phyloP scores from a whole-genome alignment of 495 filamentous ascomycete genomes.

The Talaromyces stipitatus region DNA sequence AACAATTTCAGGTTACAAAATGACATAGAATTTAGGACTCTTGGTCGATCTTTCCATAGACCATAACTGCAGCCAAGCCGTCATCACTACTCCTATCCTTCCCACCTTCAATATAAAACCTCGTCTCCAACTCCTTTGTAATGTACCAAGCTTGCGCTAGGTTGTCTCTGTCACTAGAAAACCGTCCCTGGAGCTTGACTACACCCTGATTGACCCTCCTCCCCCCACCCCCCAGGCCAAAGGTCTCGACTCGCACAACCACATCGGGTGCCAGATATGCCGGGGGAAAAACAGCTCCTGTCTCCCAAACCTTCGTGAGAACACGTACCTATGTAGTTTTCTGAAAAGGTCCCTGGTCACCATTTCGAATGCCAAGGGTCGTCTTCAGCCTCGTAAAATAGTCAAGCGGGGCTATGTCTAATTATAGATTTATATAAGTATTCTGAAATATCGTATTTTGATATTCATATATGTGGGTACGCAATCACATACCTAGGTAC shows the following conservation, averaged over 20 bases:
- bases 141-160: not conserved
- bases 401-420: too few relatives aligned
- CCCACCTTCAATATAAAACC: not conserved
- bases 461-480: too few relatives aligned
- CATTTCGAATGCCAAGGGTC: not conserved
- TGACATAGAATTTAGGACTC: not conserved
- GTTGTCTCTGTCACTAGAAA: not conserved
- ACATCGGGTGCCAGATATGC: not conserved
- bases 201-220: not conserved
- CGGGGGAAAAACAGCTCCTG: not conserved
- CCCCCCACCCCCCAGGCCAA: not conserved
- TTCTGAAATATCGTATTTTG: too few relatives aligned
- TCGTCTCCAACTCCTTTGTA: not conserved
- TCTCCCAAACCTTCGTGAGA: not conserved
- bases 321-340: not conserved
- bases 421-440: too few relatives aligned
- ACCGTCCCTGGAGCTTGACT: not conserved
- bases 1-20: not conserved
- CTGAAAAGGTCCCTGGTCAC: not conserved
- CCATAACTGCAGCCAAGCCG: not conserved
- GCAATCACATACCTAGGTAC: too few relatives aligned
- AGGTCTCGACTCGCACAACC: not conserved
- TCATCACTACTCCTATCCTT: not conserved
- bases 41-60: not conserved
- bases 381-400: too few relatives aligned